Evolutionary conservation across 176 grass and related monocot genomes (phyloP).

Genomic region (Puccinellia tenuiflora): DNA sequence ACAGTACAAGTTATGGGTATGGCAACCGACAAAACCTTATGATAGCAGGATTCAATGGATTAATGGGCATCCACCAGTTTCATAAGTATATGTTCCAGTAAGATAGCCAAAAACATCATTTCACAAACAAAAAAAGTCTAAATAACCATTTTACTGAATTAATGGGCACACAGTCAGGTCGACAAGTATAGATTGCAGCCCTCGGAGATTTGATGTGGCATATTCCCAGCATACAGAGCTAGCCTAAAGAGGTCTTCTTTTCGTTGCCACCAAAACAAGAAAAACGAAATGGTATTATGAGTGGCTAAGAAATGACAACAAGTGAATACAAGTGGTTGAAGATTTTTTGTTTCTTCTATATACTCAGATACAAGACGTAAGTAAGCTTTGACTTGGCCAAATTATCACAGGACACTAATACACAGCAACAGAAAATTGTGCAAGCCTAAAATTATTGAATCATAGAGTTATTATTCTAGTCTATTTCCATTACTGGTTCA

Average conservation of each 20-base stretch:
- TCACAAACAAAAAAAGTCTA: background rate
- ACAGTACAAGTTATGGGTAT: background rate
- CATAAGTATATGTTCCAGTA: background rate
- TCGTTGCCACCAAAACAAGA: background rate
- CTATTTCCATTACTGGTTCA: background rate
- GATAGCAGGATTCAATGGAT: background rate
- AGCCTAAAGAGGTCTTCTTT: background rate
- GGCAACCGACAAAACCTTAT: background rate
- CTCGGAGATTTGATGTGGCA: background rate
- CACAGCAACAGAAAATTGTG: background rate
- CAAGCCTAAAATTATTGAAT: background rate
- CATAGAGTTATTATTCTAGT: background rate
- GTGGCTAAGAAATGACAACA: conserved; percentile 1
- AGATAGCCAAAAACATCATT: conserved; percentile 1
- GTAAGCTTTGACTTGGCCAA: background rate
- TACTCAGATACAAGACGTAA: background rate
- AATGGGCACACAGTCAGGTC: background rate
- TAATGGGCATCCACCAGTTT: background rate
- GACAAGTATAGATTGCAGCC: background rate
- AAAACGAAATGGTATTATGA: background rate
- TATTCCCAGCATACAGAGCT: background rate
- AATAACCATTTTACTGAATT: background rate
- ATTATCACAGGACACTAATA: background rate
- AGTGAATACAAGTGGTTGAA: background rate
- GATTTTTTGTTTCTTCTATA: background rate